These are phyloP conservation scores for Niveomyces coronatus DNA, from an alignment of 2,329 filamentous ascomycete genomes.

Conservation along the genomic window DNA sequence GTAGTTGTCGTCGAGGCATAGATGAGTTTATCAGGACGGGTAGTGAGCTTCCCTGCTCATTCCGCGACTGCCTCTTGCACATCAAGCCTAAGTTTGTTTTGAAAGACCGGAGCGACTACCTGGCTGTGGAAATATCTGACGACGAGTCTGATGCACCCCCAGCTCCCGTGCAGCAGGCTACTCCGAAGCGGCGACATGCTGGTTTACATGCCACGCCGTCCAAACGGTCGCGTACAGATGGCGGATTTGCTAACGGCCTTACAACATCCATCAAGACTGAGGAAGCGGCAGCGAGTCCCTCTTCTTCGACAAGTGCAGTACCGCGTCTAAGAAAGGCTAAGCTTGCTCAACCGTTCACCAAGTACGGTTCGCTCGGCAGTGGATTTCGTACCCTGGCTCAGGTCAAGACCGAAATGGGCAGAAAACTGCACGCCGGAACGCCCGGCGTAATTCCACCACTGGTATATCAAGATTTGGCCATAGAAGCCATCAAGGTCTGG, in stretches of 20 bases:
- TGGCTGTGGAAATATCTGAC: constrained; percentile 27
- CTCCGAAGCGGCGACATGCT: constrained; percentile 20
- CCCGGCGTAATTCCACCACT: constrained; percentile 48
- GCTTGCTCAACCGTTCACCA: constrained; percentile 27
- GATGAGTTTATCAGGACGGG: constrained; percentile 35
- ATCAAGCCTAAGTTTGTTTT: constrained; percentile 39
- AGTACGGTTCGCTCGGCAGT: constrained; percentile 28
- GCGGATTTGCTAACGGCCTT: constrained; percentile 7
- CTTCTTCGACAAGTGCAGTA: constrained; percentile 12
- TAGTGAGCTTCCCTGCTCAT: constrained; percentile 37
- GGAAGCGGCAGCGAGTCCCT: constrained; percentile 19
- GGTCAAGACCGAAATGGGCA: constrained; percentile 44
- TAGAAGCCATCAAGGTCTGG: constrained; percentile 50
- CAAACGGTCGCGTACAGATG: constrained; percentile 10
- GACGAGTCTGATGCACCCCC: constrained; percentile 27
- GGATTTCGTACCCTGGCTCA: constrained; percentile 35
- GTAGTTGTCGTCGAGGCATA: constrained; percentile 40
- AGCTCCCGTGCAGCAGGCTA: constrained; percentile 16
- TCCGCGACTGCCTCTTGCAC: constrained; percentile 36
- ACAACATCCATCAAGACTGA: constrained; percentile 25
- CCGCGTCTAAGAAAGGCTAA: constrained; percentile 9
- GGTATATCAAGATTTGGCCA: constrained; percentile 48
- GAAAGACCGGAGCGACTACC: constrained; percentile 25
- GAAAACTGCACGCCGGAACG: constrained; percentile 45
- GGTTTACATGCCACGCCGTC: constrained; percentile 22